Percentiles rank a stretch among this genome's conserved stretches.
These are phyloP conservation scores for Pseudomassariella vexata DNA, from an alignment of 2,329 filamentous ascomycete species.

Conservation along the genomic window DNA sequence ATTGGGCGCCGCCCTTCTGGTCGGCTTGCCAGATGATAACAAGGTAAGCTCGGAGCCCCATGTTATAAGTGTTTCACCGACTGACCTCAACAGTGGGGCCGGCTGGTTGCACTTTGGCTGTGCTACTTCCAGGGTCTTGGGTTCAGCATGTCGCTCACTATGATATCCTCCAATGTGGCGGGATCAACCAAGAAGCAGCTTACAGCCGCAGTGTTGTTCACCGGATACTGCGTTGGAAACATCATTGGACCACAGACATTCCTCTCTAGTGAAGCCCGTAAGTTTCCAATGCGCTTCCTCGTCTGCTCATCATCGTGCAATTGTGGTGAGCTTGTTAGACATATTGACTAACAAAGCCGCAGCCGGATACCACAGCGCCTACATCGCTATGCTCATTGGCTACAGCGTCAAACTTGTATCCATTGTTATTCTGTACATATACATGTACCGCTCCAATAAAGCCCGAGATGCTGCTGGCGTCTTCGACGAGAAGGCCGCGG, in stretches of 20 bases:
- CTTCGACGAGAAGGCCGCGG: slow-evolving; percentile 19
- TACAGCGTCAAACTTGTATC: slow-evolving; percentile 21
- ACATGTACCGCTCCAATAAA: slow-evolving; percentile 22
- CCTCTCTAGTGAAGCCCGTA: slow-evolving; percentile 16
- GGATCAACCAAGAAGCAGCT: slow-evolving; percentile 27
- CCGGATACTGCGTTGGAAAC: slow-evolving; percentile 25
- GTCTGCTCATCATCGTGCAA: background rate
- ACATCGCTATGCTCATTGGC: slow-evolving; percentile 25
- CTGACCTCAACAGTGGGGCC: slow-evolving; percentile 36
- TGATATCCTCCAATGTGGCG: slow-evolving; percentile 26
- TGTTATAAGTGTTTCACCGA: background rate
- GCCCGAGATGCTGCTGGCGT: slow-evolving; percentile 21
- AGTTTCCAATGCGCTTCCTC: slow-evolving; percentile 5
- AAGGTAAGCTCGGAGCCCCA: slow-evolving; percentile 24
- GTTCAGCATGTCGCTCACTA: slow-evolving; percentile 25
- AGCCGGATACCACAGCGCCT: slow-evolving; percentile 25
- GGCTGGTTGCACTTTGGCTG: slow-evolving; percentile 51
- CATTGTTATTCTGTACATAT: slow-evolving; percentile 20
- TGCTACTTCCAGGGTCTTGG: slow-evolving; percentile 26
- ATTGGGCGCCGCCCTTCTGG: slow-evolving; percentile 43
- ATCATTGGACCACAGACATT: slow-evolving; percentile 27
- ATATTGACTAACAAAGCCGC: background rate
- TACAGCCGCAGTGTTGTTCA: slow-evolving; percentile 21
- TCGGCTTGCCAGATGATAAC: slow-evolving; percentile 41
- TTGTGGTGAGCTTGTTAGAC: slow-evolving; percentile 3